Evolutionary conservation across 2,329 filamentous ascomycete genomes (phyloP).

Genomic region (Penicillium hordei): DNA sequence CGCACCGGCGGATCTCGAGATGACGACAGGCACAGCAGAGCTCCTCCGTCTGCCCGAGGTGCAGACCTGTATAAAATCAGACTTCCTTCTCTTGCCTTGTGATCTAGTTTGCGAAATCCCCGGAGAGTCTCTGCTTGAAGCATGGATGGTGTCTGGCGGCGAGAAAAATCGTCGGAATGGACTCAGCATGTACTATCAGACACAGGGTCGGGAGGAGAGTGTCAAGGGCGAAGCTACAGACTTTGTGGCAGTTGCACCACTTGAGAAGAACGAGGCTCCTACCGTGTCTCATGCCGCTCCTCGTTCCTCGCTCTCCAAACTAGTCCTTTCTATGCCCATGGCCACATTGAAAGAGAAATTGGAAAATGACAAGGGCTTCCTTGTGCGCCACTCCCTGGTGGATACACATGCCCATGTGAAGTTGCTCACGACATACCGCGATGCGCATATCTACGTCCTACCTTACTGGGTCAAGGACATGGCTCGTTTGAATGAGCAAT

Average conservation of each 20-base stretch:
- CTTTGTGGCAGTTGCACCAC: constrained; percentile 76
- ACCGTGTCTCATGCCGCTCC: constrained; percentile 3
- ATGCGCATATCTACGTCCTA: constrained; percentile 93
- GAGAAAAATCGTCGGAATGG: constrained; percentile 69
- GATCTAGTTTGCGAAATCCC: constrained; percentile 89
- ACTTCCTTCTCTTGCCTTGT: constrained; percentile 90
- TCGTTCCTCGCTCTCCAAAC: constrained; percentile 58
- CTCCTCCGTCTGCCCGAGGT: constrained; percentile 83
- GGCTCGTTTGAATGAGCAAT: constrained; percentile 71
- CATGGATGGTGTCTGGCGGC: constrained; percentile 79
- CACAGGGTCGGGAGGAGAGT: constrained; percentile 66
- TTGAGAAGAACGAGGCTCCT: constrained; percentile 54
- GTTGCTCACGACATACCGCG: constrained; percentile 79
- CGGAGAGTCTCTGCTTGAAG: constrained; percentile 77
- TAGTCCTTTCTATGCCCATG: constrained; percentile 84
- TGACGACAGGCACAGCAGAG: constrained; percentile 86
- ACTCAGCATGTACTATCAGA: constrained; percentile 87
- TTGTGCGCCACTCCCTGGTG: constrained; percentile 73
- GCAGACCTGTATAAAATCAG: constrained; percentile 71
- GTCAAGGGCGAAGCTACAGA: constrained; percentile 92
- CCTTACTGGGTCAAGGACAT: constrained; percentile 89
- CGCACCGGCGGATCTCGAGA: constrained; percentile 71
- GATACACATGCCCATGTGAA: constrained; percentile 72
- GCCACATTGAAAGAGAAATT: constrained; percentile 83
- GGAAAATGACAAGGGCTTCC: constrained; percentile 66